phyloP scores from a whole-genome alignment of 2,329 filamentous ascomycete species.

The Venturia nashicola region DNA sequence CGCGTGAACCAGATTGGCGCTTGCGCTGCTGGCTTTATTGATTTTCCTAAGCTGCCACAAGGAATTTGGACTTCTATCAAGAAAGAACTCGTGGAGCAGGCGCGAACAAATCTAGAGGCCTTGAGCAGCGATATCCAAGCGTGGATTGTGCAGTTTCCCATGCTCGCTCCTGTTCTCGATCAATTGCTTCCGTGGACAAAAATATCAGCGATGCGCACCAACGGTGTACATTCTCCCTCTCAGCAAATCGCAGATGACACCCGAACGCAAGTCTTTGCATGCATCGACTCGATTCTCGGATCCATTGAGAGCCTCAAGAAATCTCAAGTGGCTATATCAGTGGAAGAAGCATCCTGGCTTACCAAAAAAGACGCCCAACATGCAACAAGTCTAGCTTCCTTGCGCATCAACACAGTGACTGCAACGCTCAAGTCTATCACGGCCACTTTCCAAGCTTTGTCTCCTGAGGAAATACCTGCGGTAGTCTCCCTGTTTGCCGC shows the following conservation, averaged over 20 bases:
- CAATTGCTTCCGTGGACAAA: constrained; percentile 12
- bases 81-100: not conserved
- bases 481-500: constrained; percentile 47
- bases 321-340: constrained; percentile 40
- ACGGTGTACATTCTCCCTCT: not conserved
- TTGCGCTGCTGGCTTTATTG: not conserved
- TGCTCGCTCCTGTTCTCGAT: constrained; percentile 11
- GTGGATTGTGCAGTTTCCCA: constrained; percentile 9
- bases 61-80: not conserved
- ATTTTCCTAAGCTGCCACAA: not conserved
- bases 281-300: constrained; percentile 67
- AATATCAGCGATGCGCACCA: not conserved
- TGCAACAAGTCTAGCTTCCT: constrained; percentile 27
- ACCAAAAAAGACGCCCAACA: constrained; percentile 31
- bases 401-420: not conserved
- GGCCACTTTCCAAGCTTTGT: not conserved
- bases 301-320: constrained; percentile 62
- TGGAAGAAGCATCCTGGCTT: constrained; percentile 53
- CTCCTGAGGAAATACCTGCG: constrained; percentile 23
- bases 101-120: not conserved
- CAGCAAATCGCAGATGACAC: not conserved
- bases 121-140: not conserved
- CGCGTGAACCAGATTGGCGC: not conserved
- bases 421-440: not conserved
- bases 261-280: constrained; percentile 35